These are phyloP conservation scores for Gossypium anomalum DNA, from an alignment of 345 rosid genomes.

Conservation along the genomic window DNA sequence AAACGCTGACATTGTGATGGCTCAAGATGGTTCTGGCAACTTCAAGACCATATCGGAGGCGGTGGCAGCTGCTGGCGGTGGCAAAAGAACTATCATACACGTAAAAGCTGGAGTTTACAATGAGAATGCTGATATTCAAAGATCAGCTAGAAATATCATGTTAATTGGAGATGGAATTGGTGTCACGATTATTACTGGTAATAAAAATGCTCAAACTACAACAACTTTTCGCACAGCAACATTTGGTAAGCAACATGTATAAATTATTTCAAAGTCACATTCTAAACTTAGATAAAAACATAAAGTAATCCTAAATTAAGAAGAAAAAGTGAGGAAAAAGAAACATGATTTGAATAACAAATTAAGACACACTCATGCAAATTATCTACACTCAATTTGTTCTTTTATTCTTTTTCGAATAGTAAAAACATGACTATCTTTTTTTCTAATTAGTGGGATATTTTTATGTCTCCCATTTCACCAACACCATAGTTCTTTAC, in stretches of 20 bases:
- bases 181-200: constrained; percentile 61
- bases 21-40: constrained; percentile 77
- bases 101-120: constrained; percentile 68
- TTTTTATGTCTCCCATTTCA: no score
- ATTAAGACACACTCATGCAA: no score
- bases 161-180: constrained; percentile 76
- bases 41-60: constrained; percentile 62
- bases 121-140: constrained; percentile 60
- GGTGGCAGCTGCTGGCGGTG: constrained; percentile 44
- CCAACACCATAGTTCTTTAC: no score
- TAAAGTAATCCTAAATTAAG: no score
- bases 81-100: constrained; percentile 53
- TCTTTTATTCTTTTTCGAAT: no score
- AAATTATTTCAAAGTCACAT: not conserved
- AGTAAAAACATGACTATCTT: no score
- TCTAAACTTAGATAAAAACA: no score
- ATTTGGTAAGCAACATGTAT: constrained; percentile 33
- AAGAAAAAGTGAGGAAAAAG: no score
- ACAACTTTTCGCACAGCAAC: constrained; percentile 86
- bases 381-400: no score
- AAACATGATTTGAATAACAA: no score
- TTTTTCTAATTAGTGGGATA: no score
- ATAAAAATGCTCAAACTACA: constrained; percentile 43
- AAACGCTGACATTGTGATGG: constrained; percentile 54
- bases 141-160: constrained; percentile 50